A percentile compares a stretch with the other conserved stretches of the same genome.
phyloP scores from a whole-genome alignment of 2,329 filamentous ascomycete species.

The Tolypocladium inflatum region DNA sequence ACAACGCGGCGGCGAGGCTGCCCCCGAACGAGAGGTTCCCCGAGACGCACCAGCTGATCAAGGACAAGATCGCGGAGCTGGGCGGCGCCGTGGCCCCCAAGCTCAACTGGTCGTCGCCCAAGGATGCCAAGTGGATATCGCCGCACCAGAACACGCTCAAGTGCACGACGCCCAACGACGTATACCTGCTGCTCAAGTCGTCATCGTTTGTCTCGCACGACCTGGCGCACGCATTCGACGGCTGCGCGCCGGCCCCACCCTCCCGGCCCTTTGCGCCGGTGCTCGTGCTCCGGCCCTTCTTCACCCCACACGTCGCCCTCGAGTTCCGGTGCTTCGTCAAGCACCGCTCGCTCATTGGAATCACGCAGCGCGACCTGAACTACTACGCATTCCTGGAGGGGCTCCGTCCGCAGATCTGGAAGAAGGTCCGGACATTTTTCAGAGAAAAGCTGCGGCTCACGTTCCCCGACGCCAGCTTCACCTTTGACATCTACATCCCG shows the following conservation, averaged over 20 bases:
- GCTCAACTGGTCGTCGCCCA: constrained; percentile 94
- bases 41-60: constrained; percentile 69
- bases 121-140: constrained; percentile 90
- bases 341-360: constrained; percentile 65
- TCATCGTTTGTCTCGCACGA: constrained; percentile 94
- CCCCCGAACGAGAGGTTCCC: constrained; percentile 51
- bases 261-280: constrained; percentile 56
- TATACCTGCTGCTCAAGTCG: constrained; percentile 89
- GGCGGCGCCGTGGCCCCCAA: constrained; percentile 86
- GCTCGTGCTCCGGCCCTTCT: constrained; percentile 79
- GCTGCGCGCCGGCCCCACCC: constrained; percentile 33
- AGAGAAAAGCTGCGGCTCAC: constrained; percentile 60
- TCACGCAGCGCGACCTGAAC: constrained; percentile 84
- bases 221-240: constrained; percentile 85
- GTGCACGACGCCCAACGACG: constrained; percentile 78
- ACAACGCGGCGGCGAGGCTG: constrained; percentile 26
- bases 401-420: constrained; percentile 55
- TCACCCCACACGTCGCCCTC: constrained; percentile 78
- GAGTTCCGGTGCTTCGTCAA: constrained; percentile 97
- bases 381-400: constrained; percentile 71
- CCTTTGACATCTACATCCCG: constrained; percentile 89
- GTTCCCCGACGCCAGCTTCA: constrained; percentile 77
- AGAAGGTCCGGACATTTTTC: constrained; percentile 70
- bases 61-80: constrained; percentile 66
- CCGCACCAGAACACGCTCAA: constrained; percentile 80